These are phyloP conservation scores for Dalechampia spathulata DNA, from an alignment of 441 rosid genomes.

Conservation along the genomic window DNA sequence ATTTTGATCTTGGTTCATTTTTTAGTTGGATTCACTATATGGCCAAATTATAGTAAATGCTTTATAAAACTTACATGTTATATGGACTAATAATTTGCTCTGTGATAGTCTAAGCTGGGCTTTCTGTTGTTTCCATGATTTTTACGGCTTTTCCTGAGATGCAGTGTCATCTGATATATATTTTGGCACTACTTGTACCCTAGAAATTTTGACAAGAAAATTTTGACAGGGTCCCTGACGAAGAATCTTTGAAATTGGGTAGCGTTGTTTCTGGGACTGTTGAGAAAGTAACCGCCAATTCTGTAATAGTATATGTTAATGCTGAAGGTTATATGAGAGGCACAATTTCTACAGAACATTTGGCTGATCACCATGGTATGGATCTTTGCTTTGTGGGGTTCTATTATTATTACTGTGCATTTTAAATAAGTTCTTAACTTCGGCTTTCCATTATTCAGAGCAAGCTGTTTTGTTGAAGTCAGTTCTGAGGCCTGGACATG, in stretches of 20 bases:
- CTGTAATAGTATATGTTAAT: conserved; percentile 51
- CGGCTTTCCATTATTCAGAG: conserved; percentile 38
- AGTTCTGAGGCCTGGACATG: conserved; percentile 70
- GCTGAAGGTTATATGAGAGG: conserved; percentile 64
- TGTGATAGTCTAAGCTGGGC: too few species aligned
- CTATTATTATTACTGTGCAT: conserved; percentile 7
- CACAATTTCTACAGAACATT: conserved; percentile 66
- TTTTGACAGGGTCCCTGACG: conserved; percentile 66
- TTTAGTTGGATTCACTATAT: too few species aligned
- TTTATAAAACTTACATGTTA: too few species aligned
- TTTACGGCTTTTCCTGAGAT: not conserved
- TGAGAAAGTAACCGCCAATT: conserved; percentile 58
- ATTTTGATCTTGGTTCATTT: too few species aligned
- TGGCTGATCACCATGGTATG: conserved; percentile 92
- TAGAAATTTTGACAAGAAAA: conserved; percentile 1
- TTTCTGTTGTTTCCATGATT: too few species aligned
- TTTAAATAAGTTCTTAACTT: conserved; percentile 17
- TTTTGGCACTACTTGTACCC: too few species aligned
- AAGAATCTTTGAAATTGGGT: conserved; percentile 72
- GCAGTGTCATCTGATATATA: not conserved
- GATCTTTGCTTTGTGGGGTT: conserved; percentile 9
- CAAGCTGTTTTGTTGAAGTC: conserved; percentile 66
- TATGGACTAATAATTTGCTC: too few species aligned
- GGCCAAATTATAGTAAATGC: too few species aligned
- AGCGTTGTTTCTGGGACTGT: conserved; percentile 72